A percentile compares a stretch with the other conserved stretches of the same genome.
phyloP scores from a whole-genome alignment of 371 early-diverging fungal species.

The Antonospora locustae region DNA sequence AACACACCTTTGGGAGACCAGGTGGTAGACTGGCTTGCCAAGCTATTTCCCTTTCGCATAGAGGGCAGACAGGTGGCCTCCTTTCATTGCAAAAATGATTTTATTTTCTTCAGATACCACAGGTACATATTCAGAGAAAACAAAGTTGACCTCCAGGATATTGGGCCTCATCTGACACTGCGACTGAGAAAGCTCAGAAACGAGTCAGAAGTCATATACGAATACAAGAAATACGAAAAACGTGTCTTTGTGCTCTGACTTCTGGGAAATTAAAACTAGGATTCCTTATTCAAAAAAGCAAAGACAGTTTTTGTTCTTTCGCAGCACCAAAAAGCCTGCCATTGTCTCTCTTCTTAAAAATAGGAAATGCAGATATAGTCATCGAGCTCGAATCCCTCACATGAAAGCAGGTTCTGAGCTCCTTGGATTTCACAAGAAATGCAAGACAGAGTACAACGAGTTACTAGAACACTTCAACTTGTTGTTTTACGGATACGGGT shows the following conservation, averaged over 20 bases:
- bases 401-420: conserved; percentile 7
- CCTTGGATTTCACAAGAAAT: conserved; percentile 31
- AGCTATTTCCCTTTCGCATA: conserved; percentile 83
- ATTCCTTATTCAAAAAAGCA: no score
- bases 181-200: conserved; percentile 58
- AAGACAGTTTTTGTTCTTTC: no score
- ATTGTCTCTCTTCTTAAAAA: no score
- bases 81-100: conserved; percentile 93
- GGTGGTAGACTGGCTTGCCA: conserved; percentile 79
- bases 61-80: conserved; percentile 82
- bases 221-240: no score
- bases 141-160: conserved; percentile 71
- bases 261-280: no score
- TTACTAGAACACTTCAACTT: conserved; percentile 41
- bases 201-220: no score
- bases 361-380: no score
- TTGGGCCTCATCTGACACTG: conserved; percentile 86
- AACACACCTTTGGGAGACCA: conserved; percentile 83
- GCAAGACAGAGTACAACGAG: conserved; percentile 27
- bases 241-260: no score
- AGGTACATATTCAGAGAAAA: conserved; percentile 60
- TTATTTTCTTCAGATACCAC: conserved; percentile 89
- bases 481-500: conserved; percentile 51
- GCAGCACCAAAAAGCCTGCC: no score
- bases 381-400: no score